Percentiles rank a stretch among this genome's conserved stretches.
phyloP scores from a whole-genome alignment of 31 red algal genomes.

The Asparagopsis taxiformis region DNA sequence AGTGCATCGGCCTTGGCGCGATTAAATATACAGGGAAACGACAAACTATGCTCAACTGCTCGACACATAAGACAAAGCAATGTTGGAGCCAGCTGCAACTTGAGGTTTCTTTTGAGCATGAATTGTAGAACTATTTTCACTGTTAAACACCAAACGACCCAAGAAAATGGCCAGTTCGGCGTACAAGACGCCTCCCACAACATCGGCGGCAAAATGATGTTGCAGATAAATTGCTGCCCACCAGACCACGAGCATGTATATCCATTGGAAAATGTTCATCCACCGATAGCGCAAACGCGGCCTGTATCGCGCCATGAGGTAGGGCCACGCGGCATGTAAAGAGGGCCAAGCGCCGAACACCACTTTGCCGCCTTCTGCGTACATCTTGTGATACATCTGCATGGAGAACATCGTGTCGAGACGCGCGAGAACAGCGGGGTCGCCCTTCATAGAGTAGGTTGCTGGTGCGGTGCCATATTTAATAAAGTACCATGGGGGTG shows the following conservation, averaged over 20 bases:
- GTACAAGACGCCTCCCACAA: conserved; percentile 79
- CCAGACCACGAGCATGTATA: conserved; percentile 73
- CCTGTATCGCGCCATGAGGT: conserved; percentile 72
- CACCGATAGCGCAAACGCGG: conserved; percentile 4
- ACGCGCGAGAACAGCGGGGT: conserved; percentile 71
- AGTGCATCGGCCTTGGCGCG: no score
- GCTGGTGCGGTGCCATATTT: conserved; percentile 65
- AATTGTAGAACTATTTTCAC: background rate
- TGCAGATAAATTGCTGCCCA: conserved; percentile 91
- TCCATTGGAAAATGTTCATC: conserved; percentile 16
- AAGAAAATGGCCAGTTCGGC: conserved; percentile 46
- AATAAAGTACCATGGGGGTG: conserved; percentile 93
- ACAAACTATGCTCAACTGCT: no score
- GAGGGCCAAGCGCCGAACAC: conserved; percentile 89
- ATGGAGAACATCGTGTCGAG: conserved; percentile 50
- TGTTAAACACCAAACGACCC: background rate
- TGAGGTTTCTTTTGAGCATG: no score
- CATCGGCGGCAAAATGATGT: conserved; percentile 79
- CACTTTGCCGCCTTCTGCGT: conserved; percentile 68
- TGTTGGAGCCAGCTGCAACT: no score
- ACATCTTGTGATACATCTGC: conserved; percentile 72
- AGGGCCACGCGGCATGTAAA: conserved; percentile 92
- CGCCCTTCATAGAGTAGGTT: conserved; percentile 84
- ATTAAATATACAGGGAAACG: no score
- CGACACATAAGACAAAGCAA: no score